These are phyloP conservation scores for Colletotrichum chrysophilum DNA, from an alignment of 2,329 filamentous ascomycete genomes.

Conservation along the genomic window DNA sequence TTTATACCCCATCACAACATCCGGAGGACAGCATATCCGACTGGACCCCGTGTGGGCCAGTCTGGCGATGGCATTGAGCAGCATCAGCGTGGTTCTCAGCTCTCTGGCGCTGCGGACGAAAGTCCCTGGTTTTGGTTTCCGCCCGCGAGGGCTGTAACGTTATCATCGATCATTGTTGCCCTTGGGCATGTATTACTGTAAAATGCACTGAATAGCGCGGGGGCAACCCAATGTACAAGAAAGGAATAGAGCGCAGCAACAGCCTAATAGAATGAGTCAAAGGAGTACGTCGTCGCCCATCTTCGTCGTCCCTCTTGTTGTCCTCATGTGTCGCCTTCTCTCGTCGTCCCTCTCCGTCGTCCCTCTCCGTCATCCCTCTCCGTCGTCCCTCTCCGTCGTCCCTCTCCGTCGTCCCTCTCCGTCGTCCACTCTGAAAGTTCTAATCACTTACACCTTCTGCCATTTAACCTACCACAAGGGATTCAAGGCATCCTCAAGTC, in stretches of 20 bases:
- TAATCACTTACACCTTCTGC: not conserved
- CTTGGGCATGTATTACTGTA: not conserved
- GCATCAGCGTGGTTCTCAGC: constrained; percentile 85
- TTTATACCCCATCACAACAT: constrained; percentile 64
- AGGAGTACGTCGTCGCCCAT: too few relatives aligned
- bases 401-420: too few relatives aligned
- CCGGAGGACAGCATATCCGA: constrained; percentile 59
- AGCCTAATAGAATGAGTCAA: not conserved
- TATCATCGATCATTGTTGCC: not conserved
- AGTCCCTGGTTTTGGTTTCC: constrained; percentile 50
- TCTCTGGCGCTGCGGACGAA: constrained; percentile 72
- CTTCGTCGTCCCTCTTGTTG: too few relatives aligned
- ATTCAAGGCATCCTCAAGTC: not conserved
- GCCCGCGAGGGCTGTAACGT: constrained; percentile 25
- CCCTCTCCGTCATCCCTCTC: too few relatives aligned
- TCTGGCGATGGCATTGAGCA: constrained; percentile 91
- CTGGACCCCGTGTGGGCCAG: constrained; percentile 86
- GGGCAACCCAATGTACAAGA: not conserved
- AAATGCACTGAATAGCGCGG: not conserved
- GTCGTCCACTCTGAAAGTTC: not conserved
- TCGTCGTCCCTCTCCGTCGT: not conserved
- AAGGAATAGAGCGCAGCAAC: not conserved
- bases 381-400: too few relatives aligned
- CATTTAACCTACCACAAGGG: fast-evolving
- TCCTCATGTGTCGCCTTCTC: too few relatives aligned